Evolutionary conservation across 129 eudicot species (phyloP), one percentile per base, ranked within the genome.

Genomic region (Pittosporum tobira): DNA sequence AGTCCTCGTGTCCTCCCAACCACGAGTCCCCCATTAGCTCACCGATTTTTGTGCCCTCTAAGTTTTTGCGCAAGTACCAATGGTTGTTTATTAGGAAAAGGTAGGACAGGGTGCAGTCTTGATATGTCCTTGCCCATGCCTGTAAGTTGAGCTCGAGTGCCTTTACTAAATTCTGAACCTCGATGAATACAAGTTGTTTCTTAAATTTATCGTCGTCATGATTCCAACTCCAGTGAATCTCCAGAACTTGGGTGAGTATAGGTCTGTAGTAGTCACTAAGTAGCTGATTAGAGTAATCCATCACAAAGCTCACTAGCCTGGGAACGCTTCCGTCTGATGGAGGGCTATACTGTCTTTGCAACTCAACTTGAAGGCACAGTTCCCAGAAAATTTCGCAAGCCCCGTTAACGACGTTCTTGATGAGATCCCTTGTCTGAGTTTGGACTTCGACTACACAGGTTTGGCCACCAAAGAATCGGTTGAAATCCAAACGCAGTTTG

Each of bases 71-170:
- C 31, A 87, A 63, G 76, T 76, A 84, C 71, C 79, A 79, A 15
- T 80, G 79, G 26, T 69, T 76, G 77, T 93, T 93, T 91, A 93
- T 87, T 75, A 72, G 67, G 83, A 93, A 93, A 51, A 91, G 51
- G 75, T 63, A 61, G 34, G 91, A 76, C 34, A 79, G 64, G 19
- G 80, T 46, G 10, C 62, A 25, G 60, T 87, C 96, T 27, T 82
- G 65, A 9, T 78, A 83, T 27, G 72, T 68, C 29, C 71, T 79
- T 2, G 82, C 82, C 99, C 99, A 93, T 44, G 77, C 71, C 50
- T 79, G 79, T 50, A 87, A 57, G 73, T 87, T 93, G 64, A 75
- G 56, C 73, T 84, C 96, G 10, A 93, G 66, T 15, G 77, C 68
- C 45, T 61, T 77, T 20, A 84, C 37, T n/a, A 87, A 74, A 64